phyloP scores from a whole-genome alignment of 345 rosid species.

The Combretum micranthum region DNA sequence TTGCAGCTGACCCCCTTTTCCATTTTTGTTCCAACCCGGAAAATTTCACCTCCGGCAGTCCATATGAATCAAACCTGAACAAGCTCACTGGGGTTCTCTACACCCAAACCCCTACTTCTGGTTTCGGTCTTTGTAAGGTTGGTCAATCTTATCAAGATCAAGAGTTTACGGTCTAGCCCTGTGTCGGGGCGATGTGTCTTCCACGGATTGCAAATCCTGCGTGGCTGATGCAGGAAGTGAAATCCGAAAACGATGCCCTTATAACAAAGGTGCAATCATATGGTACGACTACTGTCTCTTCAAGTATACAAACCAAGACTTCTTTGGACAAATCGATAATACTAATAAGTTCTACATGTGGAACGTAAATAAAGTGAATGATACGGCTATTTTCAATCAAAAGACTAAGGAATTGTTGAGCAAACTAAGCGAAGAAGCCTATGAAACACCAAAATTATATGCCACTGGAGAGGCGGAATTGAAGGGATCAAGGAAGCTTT shows the following conservation, averaged over 20 bases:
- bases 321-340: conserved; percentile 35
- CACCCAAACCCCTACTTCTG: conserved; percentile 15
- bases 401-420: conserved; percentile 23
- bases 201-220: conserved; percentile 29
- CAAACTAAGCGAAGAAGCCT: conserved; percentile 16
- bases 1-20: conserved; percentile 25
- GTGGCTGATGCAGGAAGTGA: conserved; percentile 19
- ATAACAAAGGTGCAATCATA: conserved; percentile 28
- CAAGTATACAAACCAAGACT: conserved; percentile 26
- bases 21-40: conserved; percentile 32
- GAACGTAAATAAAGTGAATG: conserved; percentile 17
- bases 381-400: conserved; percentile 17
- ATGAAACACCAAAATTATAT: conserved; percentile 11
- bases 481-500: conserved; percentile 11
- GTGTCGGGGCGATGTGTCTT: conserved; percentile 29
- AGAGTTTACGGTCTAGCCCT: conserved; percentile 26
- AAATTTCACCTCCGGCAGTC: conserved; percentile 23
- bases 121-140: conserved; percentile 18
- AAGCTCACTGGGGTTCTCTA: conserved; percentile 17
- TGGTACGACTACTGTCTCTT: conserved; percentile 41
- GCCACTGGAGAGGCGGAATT: conserved; percentile 19
- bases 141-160: conserved; percentile 15
- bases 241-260: conserved; percentile 25
- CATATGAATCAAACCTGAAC: conserved; percentile 27
- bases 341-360: conserved; percentile 32